Evolutionary conservation across 2,329 filamentous ascomycete species (phyloP), one percentile per base, ranked within the genome.

Genomic region (Pseudogymnoascus sp.): DNA sequence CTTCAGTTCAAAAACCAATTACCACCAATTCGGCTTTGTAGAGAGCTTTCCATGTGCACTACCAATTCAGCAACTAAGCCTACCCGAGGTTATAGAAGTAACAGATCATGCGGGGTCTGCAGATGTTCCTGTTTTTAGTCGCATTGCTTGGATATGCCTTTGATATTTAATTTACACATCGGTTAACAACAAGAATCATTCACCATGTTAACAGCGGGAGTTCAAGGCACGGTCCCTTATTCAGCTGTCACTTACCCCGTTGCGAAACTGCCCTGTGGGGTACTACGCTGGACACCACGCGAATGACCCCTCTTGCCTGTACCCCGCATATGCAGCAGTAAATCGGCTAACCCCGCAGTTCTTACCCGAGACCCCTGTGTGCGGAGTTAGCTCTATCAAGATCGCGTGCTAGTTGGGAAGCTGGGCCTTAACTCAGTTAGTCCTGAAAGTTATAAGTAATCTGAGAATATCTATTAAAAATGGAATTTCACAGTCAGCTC

Each of bases 401-500:
- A 52, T 52, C 9, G 23, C 23, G 41, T 52, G 41, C 41, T 30
- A 52, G 41, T 52, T 23, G 3, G 12, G 13, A 10, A 28, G 3
- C 18, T 52, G 23, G 41, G 9, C 9, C 9, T 28, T 30, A 52
- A 9, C 15, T 5, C 23, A 52, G n/a, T 30, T 52, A 10, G 7
- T 30, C 8, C 23, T 52, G 4, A 30, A 18, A 7, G 41, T n/a
- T 52, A 52, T 52, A 52, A 52, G 41, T 52, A 52, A 30, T 30
- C n/a, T 4, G n/a, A 12, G 41, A 18, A 3, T 52, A 30, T 30
- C 26, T 26, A 28, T 52, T 2, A n/a, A 52, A 52, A 30, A 52
- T 52, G n/a, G 23, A 52, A n/a, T 52, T 52, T 52, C 41, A 52
- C 23, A 26, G 30, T 52, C 41, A 52, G 41, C 23, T 52, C 41